Conservation (phyloP, 2,329 filamentous ascomycete species). For the Exophiala oligosperma region DNA sequence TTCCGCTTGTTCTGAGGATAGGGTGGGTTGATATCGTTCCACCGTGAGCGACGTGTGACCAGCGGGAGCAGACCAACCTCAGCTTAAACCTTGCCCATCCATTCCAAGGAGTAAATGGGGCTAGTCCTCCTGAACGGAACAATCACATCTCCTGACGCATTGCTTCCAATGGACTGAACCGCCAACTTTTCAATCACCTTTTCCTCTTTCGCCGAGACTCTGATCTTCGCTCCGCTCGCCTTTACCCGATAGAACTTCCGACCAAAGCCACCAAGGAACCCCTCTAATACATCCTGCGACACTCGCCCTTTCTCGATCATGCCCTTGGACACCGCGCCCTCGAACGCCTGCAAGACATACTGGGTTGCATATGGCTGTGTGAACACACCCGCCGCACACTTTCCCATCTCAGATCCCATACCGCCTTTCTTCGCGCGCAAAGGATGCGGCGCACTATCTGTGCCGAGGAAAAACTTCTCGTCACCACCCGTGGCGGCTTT, state of each 20-base stretch:
- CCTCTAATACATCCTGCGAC: slow-evolving; percentile 54
- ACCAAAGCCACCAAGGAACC: slow-evolving; percentile 59
- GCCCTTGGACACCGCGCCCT: slow-evolving; percentile 55
- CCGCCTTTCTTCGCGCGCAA: slow-evolving; percentile 55
- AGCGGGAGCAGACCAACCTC: too few relatives aligned
- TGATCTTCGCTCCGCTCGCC: slow-evolving; percentile 15
- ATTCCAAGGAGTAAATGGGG: slow-evolving; percentile 22
- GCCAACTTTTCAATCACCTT: slow-evolving; percentile 11
- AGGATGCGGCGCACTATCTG: slow-evolving; percentile 70
- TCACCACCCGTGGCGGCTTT: slow-evolving; percentile 57
- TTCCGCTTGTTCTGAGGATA: slow-evolving; percentile 1
- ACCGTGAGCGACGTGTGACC: too few relatives aligned
- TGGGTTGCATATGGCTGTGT: slow-evolving; percentile 62
- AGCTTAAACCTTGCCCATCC: slow-evolving; percentile 3
- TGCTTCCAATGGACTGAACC: neutral
- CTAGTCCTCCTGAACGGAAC: slow-evolving; percentile 21
- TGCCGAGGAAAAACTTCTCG: slow-evolving; percentile 67
- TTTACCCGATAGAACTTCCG: slow-evolving; percentile 51
- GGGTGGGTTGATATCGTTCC: neutral
- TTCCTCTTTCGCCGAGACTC: slow-evolving; percentile 16
- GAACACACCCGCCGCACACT: slow-evolving; percentile 60
- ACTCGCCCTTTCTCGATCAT: slow-evolving; percentile 56
- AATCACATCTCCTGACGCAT: slow-evolving; percentile 15
- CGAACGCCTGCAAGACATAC: slow-evolving; percentile 59
- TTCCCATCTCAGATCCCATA: slow-evolving; percentile 31